Base-by-base conservation (phyloP, 2,329 filamentous ascomycete species). In the Cladosporium colombiae region DNA sequence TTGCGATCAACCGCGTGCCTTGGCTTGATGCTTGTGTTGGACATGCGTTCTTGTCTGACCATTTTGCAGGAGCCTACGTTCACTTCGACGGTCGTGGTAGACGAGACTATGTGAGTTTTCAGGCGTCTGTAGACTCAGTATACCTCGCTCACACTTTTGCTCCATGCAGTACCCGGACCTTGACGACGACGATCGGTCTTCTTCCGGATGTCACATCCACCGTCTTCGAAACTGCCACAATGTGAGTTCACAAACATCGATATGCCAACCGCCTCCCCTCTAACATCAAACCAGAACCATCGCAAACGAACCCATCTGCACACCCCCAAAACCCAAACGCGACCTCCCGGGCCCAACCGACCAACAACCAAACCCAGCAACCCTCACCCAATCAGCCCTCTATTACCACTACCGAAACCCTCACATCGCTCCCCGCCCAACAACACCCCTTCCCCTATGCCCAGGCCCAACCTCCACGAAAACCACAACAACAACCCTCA, bases 91-190 rank as follows among this genome's bases (percentile, higher is more conserved):
- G 33, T 25, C 2, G 16, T 56, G 11, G 6, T 56, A 7, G 61
- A 63, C n/a, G 33, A 63, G n/a, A 63, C 49, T 5, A 44, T 46
- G 61, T 63, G 8, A 23, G 61, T 63, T 2, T 16, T 25, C 23
- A 18, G 16, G 27, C 18, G 3, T 1, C 29, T 33, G 5, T 18
- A 14, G 16, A n/a, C 8, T 25, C 21, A n/a, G 6, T 21, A 2
- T 11, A 3, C 13, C 40, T 60, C 18, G 11, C 57, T 60, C 25
- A 60, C 21, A 2, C 33, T 3, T 5, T 29, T 3, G 11, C 13
- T 53, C 5, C 29, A 27, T 14, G 14, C 16, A 62, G 60, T n/a
- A 62, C 31, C 23, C 49, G 29, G 3, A 21, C 53, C 8, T 27
- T 21, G 18, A 62, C 60, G 29, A 29, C 46, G 5, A 62, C 49